Conservation (phyloP, 495 filamentous ascomycete species). For the Penicillium crystallinum region DNA sequence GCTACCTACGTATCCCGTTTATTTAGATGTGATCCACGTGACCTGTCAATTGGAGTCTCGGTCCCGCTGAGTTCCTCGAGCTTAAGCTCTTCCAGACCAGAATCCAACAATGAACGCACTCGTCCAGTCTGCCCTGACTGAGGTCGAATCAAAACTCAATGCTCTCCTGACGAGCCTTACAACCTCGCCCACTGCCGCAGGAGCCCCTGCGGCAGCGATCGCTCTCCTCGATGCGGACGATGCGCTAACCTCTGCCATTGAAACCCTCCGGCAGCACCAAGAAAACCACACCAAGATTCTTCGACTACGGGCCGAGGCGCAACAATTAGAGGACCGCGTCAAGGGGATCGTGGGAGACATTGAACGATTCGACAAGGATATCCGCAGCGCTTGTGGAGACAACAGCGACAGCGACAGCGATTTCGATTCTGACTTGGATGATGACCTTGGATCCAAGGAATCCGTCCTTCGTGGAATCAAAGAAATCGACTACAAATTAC, state of each 20-base stretch:
- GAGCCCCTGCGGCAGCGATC: constrained; percentile 36
- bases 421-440: constrained; percentile 23
- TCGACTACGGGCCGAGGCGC: constrained; percentile 33
- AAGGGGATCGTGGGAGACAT: constrained; percentile 39
- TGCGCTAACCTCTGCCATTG: constrained; percentile 32
- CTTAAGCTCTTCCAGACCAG: neutral
- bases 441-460: constrained; percentile 8
- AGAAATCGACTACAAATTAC: constrained; percentile 41
- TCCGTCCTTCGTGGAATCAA: constrained; percentile 12
- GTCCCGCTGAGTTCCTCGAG: constrained; percentile 4
- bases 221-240: constrained; percentile 42
- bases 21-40: neutral
- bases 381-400: constrained; percentile 29
- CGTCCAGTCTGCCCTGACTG: constrained; percentile 33
- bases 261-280: constrained; percentile 41
- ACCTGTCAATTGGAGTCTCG: constrained; percentile 9
- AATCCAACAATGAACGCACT: constrained; percentile 32
- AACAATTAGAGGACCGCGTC: constrained; percentile 35
- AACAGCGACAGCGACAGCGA: constrained; percentile 28
- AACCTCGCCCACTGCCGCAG: constrained; percentile 38
- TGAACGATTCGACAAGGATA: constrained; percentile 36
- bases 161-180: constrained; percentile 38
- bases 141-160: constrained; percentile 40
- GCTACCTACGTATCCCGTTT: neutral
- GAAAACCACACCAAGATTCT: constrained; percentile 39